Percentiles rank a stretch among this genome's conserved stretches.
Conservation (phyloP, 257 asterid genomes). For the Paraleonurus japonicus region DNA sequence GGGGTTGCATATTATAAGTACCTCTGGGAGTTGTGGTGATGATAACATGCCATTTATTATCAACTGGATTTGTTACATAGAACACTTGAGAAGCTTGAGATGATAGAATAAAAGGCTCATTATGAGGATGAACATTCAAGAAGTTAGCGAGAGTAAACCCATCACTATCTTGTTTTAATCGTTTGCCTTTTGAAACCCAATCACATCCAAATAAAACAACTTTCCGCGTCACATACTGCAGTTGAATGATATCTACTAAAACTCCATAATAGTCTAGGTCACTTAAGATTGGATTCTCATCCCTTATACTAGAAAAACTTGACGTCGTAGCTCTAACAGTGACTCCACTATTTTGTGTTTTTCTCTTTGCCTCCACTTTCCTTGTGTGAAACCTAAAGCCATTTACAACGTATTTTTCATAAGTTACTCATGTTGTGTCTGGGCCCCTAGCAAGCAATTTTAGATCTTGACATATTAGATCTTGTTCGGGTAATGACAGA, state of each 20-base stretch:
- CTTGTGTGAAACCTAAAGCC: slow-evolving; percentile 12
- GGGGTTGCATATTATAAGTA: not conserved
- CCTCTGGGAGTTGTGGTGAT: not conserved
- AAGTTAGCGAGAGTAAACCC: slow-evolving; percentile 10
- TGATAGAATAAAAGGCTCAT: not conserved
- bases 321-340: not conserved
- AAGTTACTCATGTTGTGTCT: not conserved
- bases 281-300: not conserved
- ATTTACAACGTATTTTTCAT: not conserved
- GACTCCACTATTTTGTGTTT: slow-evolving; percentile 16
- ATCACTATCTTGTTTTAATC: slow-evolving; percentile 6
- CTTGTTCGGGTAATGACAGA: not conserved
- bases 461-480: not conserved
- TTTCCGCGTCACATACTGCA: not conserved
- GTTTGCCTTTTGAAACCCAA: not conserved
- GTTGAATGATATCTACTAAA: not conserved
- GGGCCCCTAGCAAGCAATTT: slow-evolving; percentile 8
- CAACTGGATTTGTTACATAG: not conserved
- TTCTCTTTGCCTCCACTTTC: not conserved
- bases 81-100: slow-evolving; percentile 9
- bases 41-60: not conserved
- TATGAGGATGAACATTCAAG: not conserved
- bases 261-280: not conserved
- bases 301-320: not conserved
- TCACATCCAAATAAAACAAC: not conserved